Evolutionary conservation across 1,284 basidiomycete genomes (phyloP).

Genomic region (Bondarzewia mesenterica): DNA sequence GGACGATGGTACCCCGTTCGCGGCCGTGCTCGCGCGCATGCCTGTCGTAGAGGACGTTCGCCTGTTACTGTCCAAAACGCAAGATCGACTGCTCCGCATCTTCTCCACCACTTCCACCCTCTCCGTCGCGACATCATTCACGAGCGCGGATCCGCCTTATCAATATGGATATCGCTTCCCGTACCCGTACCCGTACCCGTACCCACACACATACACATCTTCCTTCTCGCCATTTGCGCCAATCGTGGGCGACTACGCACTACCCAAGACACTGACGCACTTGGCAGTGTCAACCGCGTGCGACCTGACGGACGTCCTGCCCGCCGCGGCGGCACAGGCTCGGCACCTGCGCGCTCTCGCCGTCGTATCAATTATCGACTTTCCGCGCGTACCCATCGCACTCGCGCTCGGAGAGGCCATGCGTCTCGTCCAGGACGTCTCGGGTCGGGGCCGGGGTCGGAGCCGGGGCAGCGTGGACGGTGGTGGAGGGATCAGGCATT

Average conservation of each 20-base stretch:
- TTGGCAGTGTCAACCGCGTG: neutral
- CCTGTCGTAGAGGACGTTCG: neutral
- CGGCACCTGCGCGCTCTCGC: neutral
- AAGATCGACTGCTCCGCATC: neutral
- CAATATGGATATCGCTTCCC: too few relatives aligned
- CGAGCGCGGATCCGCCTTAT: too few relatives aligned
- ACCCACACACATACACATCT: neutral
- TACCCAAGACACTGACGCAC: neutral
- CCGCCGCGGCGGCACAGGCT: neutral
- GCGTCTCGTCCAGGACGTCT: slow-evolving; percentile 4
- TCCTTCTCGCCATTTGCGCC: too few relatives aligned
- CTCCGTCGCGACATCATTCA: too few relatives aligned
- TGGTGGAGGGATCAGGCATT: too few relatives aligned
- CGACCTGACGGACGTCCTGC: neutral
- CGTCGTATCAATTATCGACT: neutral
- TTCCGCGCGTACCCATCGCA: neutral
- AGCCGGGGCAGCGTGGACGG: too few relatives aligned
- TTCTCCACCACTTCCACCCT: neutral
- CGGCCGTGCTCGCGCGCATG: neutral
- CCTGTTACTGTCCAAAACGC: neutral
- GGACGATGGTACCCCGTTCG: neutral
- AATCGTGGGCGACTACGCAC: too few relatives aligned
- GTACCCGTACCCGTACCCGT: neutral
- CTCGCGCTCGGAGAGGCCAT: neutral
- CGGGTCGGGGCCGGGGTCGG: too few relatives aligned